Percentiles rank a stretch among this genome's conserved stretches.
Evolutionary conservation across 495 filamentous ascomycete genomes (phyloP).

Genomic region (Tuber magnatum): DNA sequence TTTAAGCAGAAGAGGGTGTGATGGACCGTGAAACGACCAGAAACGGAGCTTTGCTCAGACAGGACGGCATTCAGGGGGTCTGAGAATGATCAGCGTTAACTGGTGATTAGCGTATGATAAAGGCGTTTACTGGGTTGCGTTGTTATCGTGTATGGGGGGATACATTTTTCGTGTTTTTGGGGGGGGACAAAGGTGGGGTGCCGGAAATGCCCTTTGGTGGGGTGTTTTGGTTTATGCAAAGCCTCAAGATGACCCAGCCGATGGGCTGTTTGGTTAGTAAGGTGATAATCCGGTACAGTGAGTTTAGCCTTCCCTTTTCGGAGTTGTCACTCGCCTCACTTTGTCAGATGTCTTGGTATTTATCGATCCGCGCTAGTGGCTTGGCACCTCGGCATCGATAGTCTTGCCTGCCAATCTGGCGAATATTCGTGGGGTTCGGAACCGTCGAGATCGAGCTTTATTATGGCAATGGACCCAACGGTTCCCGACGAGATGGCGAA

Average conservation of each 20-base stretch:
- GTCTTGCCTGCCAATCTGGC: slow-evolving; percentile 26
- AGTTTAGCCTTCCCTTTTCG: not conserved
- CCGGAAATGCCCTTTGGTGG: slow-evolving; percentile 20
- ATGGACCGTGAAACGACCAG: slow-evolving; percentile 24
- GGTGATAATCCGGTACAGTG: not conserved
- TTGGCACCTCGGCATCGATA: slow-evolving; percentile 35
- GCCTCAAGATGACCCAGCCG: not conserved
- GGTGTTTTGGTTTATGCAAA: slow-evolving; percentile 14
- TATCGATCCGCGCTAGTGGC: slow-evolving; percentile 28
- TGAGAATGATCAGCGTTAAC: slow-evolving; percentile 31
- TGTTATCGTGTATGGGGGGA: slow-evolving; percentile 16
- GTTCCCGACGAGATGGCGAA: slow-evolving; percentile 32
- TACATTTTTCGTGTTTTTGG: not conserved
- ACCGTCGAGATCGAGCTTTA: slow-evolving; percentile 37
- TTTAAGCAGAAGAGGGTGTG: slow-evolving; percentile 22
- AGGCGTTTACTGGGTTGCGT: slow-evolving; percentile 21
- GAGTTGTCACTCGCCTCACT: slow-evolving; percentile 24
- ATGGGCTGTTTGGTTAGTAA: slow-evolving; percentile 1
- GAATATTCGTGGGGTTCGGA: slow-evolving; percentile 16
- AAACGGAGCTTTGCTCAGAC: slow-evolving; percentile 16
- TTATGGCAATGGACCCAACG: slow-evolving; percentile 33
- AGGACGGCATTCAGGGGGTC: slow-evolving; percentile 8
- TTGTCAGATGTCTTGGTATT: slow-evolving; percentile 37
- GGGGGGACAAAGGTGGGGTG: slow-evolving; percentile 18
- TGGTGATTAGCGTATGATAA: slow-evolving; percentile 19